Percentiles rank a stretch among this genome's conserved stretches.
These are phyloP conservation scores for Macrophomina phaseolina DNA, from an alignment of 2,329 filamentous ascomycete species.

Conservation along the genomic window DNA sequence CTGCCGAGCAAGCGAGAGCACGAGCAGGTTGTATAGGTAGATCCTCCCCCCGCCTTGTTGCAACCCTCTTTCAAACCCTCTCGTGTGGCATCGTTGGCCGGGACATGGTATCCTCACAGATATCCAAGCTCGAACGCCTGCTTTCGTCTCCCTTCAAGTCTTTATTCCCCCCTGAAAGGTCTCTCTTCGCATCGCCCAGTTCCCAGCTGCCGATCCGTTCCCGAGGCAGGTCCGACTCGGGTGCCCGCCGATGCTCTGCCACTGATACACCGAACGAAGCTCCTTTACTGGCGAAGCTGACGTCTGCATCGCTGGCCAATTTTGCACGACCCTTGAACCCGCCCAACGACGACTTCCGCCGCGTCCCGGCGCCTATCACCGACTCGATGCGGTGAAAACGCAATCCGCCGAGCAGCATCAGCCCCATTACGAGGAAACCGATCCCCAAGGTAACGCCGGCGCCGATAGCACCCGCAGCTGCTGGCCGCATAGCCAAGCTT, in stretches of 20 bases:
- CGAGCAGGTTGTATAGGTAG: neutral
- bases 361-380: constrained; percentile 30
- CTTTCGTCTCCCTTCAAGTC: constrained; percentile 36
- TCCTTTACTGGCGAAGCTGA: constrained; percentile 44
- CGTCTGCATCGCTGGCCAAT: constrained; percentile 60
- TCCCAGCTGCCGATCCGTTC: constrained; percentile 66
- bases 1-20: neutral
- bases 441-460: constrained; percentile 58
- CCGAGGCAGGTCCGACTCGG: constrained; percentile 50
- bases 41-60: neutral
- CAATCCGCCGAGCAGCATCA: constrained; percentile 52
- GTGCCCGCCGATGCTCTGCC: constrained; percentile 35
- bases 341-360: constrained; percentile 48
- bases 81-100: constrained; percentile 55
- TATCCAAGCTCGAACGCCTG: constrained; percentile 52
- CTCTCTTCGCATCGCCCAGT: constrained; percentile 43
- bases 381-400: constrained; percentile 48
- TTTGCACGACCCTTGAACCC: constrained; percentile 64
- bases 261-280: constrained; percentile 16
- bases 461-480: constrained; percentile 62
- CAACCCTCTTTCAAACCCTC: constrained; percentile 49
- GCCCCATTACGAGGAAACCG: constrained; percentile 48
- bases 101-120: constrained; percentile 48
- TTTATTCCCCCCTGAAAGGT: constrained; percentile 25
- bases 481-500: constrained; percentile 39